Base-by-base conservation (phyloP, 2,329 filamentous ascomycete genomes). In the Claviceps arundinis region DNA sequence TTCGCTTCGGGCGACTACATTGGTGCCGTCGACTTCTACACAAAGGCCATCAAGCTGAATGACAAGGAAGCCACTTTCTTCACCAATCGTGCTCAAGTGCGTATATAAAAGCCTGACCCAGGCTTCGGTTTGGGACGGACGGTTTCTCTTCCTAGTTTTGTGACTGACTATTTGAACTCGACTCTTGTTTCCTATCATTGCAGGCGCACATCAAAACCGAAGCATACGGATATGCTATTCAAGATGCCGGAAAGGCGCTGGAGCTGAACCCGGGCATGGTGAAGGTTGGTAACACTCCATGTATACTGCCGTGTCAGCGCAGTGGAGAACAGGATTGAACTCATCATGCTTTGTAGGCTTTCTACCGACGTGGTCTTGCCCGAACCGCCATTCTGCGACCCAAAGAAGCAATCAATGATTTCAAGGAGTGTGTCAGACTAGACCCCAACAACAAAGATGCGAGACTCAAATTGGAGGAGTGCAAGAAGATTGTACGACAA, bases 161-260 rank as follows among this genome's bases (percentile, higher is more conserved):
- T 75, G 70, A 73, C 74, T 77, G 55, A 78, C 64, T 43, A n/a
- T 24, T 17, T 43, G 11, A 11, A 11, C 30, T 34, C 30, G 30
- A 43, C 50, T 30, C 41, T 49, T 52, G 47, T 46, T 51, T 50
- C 30, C 45, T 7, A 19, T 3, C 24, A 42, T n/a, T 52, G 14
- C 54, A 95, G 89, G 88, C 88, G 57, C 79, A 98, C 67, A 91
- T 98, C 69, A 97, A 96, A 73, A 84, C 91, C 41, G 93, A 98
- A 69, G 82, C 91, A 19, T 97, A 90, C 65, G 93, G 93, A 41
- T 95, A 91, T 71, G 90, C 93, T 24, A 85, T 97, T 61, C 77
- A 83, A 50, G 93, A 98, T 70, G 89, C 91, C 37, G 87, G 86
- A 50, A 94, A 87, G 69, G 93, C 93, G 16, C 83, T 97, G 63